Evolutionary conservation across 768 basidiomycete species (phyloP), one percentile per base, ranked within the genome.

Genomic region (Lentinula lateritia): DNA sequence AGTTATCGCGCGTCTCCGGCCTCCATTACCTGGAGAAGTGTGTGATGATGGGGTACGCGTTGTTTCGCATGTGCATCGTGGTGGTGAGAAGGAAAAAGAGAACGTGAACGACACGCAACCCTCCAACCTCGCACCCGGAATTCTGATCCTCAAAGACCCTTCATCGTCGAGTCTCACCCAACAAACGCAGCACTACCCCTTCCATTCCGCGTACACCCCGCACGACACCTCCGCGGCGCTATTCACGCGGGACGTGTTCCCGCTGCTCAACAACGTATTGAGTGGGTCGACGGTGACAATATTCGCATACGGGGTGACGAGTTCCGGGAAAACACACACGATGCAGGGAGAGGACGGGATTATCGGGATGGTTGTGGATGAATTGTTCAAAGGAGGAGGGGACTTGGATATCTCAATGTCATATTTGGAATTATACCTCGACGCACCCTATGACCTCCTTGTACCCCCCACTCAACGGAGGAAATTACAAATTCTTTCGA

Each of bases 391-490:
- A n/a, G 34, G 42, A 16, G 10, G 16, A 16, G 45, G n/a, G 5
- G 12, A 35, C 1, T 35, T 42, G 9, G 16, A 6, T 56, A 10
- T 28, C 18, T 28, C 6, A 6, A 59, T 59, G 58, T 89, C 89
- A 1, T 94, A 93, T 64, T 90, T 92, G 83, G 93, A 95, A 70
- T 92, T 95, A 55, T 92, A 94, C 74, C 91, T 92, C 67, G 93
- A 95, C 68, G 92, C 95, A 63, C 88, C 90, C 2, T 95, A 90
- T 67, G 93, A 95, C 70, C 80, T 96, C n/a, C 80, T 95, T 4
- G 90, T 90, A 1, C 77, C 58, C n/a, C 32, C 41, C 10, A n/a
- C n/a, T 3, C 28, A 82, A 80, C 80, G 81, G 9, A 78, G 76
- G 0, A 83, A 83, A 69, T 75, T 83, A 3, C 81, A 80, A 15